These are phyloP conservation scores for Aspergillus tanneri DNA, from an alignment of 2,329 filamentous ascomycete species.

Conservation along the genomic window DNA sequence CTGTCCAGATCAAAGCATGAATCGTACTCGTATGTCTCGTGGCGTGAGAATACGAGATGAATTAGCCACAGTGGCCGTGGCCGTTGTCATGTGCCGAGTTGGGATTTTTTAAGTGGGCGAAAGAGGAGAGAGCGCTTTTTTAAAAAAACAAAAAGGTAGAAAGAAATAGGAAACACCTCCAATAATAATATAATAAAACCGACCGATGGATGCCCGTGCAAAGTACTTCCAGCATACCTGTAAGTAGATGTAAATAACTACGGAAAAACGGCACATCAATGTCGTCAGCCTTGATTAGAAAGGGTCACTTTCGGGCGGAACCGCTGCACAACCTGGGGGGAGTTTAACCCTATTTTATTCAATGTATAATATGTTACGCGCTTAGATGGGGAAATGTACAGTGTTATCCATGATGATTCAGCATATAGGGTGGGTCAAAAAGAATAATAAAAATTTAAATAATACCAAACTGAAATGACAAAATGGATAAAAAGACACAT, in stretches of 20 bases:
- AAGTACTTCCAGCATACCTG: too few relatives aligned
- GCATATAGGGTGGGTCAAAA: background rate
- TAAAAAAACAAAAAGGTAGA: slow-evolving; percentile 1
- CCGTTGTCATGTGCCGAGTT: slow-evolving; percentile 10
- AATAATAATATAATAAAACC: background rate
- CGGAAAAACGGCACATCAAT: slow-evolving; percentile 12
- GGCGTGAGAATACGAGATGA: slow-evolving; percentile 9
- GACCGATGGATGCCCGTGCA: background rate
- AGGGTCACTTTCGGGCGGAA: slow-evolving; percentile 20
- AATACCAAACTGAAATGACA: background rate
- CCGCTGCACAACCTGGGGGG: slow-evolving; percentile 18
- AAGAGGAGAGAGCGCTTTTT: too few relatives aligned
- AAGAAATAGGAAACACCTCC: slow-evolving; percentile 1
- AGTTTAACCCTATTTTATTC: slow-evolving; percentile 16
- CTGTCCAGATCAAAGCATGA: too few relatives aligned
- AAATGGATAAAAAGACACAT: background rate
- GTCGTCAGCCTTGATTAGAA: slow-evolving; percentile 17
- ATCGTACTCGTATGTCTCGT: slow-evolving; percentile 1
- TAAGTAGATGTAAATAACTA: too few relatives aligned
- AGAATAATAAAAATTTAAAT: background rate
- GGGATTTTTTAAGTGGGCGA: background rate
- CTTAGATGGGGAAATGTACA: background rate
- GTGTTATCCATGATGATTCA: background rate
- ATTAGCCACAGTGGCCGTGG: slow-evolving; percentile 12
- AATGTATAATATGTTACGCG: slow-evolving; percentile 1